Evolutionary conservation across 371 early-diverging fungal species (phyloP).

Genomic region (Scutellospora calospora): DNA sequence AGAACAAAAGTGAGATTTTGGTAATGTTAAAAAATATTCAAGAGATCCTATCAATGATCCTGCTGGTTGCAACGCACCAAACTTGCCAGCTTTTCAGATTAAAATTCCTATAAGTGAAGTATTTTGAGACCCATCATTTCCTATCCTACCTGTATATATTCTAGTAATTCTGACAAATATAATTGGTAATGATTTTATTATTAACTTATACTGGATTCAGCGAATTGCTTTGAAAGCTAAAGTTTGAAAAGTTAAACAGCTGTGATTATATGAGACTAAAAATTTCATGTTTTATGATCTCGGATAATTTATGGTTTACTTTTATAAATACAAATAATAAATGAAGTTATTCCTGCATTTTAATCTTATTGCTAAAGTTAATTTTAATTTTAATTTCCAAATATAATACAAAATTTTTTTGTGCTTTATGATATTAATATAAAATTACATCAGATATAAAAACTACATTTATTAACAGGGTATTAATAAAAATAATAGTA

Average conservation of each 20-base stretch:
- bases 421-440: too few relatives aligned
- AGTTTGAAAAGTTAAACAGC: neutral
- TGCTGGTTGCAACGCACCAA: constrained; percentile 22
- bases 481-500: too few relatives aligned
- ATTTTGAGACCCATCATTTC: constrained; percentile 21
- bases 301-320: constrained; percentile 12
- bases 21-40: constrained; percentile 22
- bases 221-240: neutral
- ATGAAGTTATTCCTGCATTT: neutral
- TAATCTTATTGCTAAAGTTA: constrained; percentile 34
- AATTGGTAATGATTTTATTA: neutral
- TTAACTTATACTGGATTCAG: constrained; percentile 15
- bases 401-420: constrained; percentile 7
- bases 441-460: too few relatives aligned
- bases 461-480: too few relatives aligned
- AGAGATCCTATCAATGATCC: constrained; percentile 20
- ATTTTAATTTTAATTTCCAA: neutral
- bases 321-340: constrained; percentile 29
- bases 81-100: constrained; percentile 32
- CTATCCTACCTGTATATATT: constrained; percentile 10
- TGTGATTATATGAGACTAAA: neutral
- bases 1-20: constrained; percentile 33
- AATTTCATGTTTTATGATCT: neutral
- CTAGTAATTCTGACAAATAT: neutral
- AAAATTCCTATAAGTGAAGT: constrained; percentile 16